Conservation (phyloP, 495 filamentous ascomycete genomes). For the Choiromyces venosus region DNA sequence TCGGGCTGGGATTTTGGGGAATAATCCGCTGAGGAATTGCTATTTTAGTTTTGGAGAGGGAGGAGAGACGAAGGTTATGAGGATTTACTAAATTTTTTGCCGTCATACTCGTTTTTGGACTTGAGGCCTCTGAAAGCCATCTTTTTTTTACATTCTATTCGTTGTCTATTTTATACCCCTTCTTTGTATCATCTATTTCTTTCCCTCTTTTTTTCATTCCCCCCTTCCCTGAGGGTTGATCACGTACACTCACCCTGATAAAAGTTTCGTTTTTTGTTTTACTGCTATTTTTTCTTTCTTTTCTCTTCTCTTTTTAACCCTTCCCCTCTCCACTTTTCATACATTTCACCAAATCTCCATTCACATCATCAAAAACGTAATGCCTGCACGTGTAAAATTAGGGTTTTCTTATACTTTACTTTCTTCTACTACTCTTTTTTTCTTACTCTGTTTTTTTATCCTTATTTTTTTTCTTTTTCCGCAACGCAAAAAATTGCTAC, state of each 20-base stretch:
- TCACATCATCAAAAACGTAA: neutral
- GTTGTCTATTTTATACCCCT: constrained; percentile 1
- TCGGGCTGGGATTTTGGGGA: constrained; percentile 31
- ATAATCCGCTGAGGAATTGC: constrained; percentile 19
- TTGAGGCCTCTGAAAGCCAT: neutral
- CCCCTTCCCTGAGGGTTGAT: constrained; percentile 1
- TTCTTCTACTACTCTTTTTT: constrained; percentile 13
- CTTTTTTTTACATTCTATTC: neutral
- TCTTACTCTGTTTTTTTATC: constrained; percentile 4
- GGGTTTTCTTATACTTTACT: constrained; percentile 7
- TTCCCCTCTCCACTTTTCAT: constrained; percentile 2
- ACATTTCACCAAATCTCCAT: constrained; percentile 12
- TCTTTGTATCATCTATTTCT: constrained; percentile 19
- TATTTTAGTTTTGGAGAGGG: neutral
- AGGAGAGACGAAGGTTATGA: neutral
- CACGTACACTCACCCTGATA: constrained; percentile 19
- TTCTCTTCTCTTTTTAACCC: neutral
- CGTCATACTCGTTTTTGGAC: neutral
- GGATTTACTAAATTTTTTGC: neutral
- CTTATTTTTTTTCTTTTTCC: constrained; percentile 12
- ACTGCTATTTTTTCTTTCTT: constrained; percentile 23
- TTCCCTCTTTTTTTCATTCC: constrained; percentile 12
- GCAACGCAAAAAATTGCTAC: neutral
- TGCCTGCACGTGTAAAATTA: constrained; percentile 25
- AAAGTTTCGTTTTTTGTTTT: constrained; percentile 30